Evolutionary conservation across 148 eudicot genomes (phyloP), one percentile per base, ranked within the genome.

Genomic region (Rhododendron molle): DNA sequence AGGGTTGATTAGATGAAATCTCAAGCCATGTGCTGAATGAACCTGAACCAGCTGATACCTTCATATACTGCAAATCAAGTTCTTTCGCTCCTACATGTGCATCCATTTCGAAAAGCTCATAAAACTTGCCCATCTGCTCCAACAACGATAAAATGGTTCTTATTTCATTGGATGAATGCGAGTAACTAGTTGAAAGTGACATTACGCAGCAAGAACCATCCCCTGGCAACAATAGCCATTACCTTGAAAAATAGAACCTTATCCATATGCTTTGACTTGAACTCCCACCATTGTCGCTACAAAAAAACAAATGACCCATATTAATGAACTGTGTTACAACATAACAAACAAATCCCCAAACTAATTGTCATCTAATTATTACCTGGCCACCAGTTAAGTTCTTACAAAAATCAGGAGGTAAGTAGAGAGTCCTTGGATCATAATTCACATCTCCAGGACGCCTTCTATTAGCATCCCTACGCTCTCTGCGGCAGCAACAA

Each of bases 271-370:
- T 92, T 97, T 16, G 98, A 92, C 91, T 97, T 97, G 83, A 97
- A 97, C 90, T 97, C 98, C 99, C 99, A 97, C 99, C 99, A 97
- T 90, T 97, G 99, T 89, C 98, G 93, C 99, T 97, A 74, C 36
- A 88, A 67, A 58, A 40, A 80, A 36, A 72, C 18, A 89, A 77
- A 40, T 85, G 44, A 87, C 4, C 82, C 58, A 86, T 84, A 73
- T 62, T 50, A 90, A 23, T 30, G 49, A 73, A 47, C 30, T 58
- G 30, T 30, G 58, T 69, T 43, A 13, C 82, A 34, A 56, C 67
- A 84, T 14, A 46, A 36, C 58, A 11, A 36, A 6, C 80, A 52
- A 77, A 87, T 78, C 40, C 13, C 43, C 36, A 8, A 16, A 49
- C 65, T 38, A 84, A 71, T 34, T 73, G 40, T 23, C 78, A 47